Percentiles rank a stretch among this genome's conserved stretches.
These are phyloP conservation scores for Suillus alpinus DNA, from an alignment of 768 basidiomycete species.

Conservation along the genomic window DNA sequence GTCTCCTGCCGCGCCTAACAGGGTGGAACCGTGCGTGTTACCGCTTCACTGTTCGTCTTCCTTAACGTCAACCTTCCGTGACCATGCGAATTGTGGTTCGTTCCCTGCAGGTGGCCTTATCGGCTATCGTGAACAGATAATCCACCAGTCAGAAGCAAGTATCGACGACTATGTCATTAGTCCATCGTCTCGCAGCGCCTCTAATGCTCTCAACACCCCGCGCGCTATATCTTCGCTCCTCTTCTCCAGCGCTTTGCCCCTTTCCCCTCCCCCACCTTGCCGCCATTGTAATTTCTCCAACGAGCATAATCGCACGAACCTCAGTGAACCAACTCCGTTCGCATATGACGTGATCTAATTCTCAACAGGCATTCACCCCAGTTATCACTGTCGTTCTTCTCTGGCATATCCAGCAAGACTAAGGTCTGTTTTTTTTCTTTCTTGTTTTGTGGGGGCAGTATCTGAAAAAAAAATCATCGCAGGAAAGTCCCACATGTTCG, in stretches of 20 bases:
- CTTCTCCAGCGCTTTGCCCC: slow-evolving; percentile 20
- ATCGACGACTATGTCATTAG: slow-evolving; percentile 25
- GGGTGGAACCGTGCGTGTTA: no score
- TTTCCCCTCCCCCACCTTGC: background rate
- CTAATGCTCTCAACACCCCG: slow-evolving; percentile 54
- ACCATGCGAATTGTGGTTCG: no score
- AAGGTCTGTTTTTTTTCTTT: no score
- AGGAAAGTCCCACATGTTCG: no score
- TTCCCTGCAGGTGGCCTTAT: background rate
- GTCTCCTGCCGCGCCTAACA: no score
- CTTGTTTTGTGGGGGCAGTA: no score
- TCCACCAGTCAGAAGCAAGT: background rate
- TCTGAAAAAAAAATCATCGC: no score
- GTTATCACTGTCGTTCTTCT: no score
- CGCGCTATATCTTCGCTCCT: slow-evolving; percentile 43
- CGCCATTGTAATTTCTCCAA: no score
- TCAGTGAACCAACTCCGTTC: background rate
- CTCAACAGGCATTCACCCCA: background rate
- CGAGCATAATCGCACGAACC: background rate
- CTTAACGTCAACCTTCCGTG: no score
- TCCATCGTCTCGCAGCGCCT: slow-evolving; percentile 29
- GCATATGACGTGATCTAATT: background rate
- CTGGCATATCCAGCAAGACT: no score
- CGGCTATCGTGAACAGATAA: background rate
- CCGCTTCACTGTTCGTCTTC: no score